Evolutionary conservation across 345 rosid species (phyloP), one percentile per base, ranked within the genome.

Genomic region (Salix exigua): DNA sequence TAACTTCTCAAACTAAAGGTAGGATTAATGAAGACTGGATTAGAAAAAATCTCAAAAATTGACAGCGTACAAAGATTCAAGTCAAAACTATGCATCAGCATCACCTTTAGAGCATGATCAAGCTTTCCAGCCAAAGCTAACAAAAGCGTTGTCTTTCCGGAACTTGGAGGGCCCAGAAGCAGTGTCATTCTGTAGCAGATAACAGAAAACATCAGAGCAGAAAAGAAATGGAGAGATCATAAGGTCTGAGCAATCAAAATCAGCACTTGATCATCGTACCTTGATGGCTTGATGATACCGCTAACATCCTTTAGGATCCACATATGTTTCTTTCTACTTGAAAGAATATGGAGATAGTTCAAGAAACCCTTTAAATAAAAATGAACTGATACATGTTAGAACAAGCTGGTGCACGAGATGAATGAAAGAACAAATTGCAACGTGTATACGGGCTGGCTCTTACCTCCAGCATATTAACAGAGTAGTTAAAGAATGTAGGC

Each of bases 101-200:
- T 40, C n/a, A 92, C 94, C 91, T 88, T 79, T 12, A 90, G 87
- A 25, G 72, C 69, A 1, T 62, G 46, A 75, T 85, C 88, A 74
- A 91, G 94, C 82, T 86, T 90, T 71, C 90, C 93, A 7, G 93
- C 93, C 81, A 92, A 83, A 71, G 94, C 93, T 81, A 90, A 82
- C 78, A 92, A 60, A 4, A 90, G 90, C 0, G 91, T 88, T 4
- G 94, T 90, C 82, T 92, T 92, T 10, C 97, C 97, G 25, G 92
- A 89, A 76, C 89, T 77, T 64, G 94, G 94, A 71, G 97, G 97
- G 66, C 97, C 97, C 78, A 92, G 75, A 31, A 92, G 93, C 85
- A 92, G 67, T 28, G 94, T 80, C 91, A 89, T 86, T 73, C 97
- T 90, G 79, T 66, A 33, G 66, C 7, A 77, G 61, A 44, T 30